Conservation (phyloP, 2,329 filamentous ascomycete genomes). For the Podosphaera aphanis region DNA sequence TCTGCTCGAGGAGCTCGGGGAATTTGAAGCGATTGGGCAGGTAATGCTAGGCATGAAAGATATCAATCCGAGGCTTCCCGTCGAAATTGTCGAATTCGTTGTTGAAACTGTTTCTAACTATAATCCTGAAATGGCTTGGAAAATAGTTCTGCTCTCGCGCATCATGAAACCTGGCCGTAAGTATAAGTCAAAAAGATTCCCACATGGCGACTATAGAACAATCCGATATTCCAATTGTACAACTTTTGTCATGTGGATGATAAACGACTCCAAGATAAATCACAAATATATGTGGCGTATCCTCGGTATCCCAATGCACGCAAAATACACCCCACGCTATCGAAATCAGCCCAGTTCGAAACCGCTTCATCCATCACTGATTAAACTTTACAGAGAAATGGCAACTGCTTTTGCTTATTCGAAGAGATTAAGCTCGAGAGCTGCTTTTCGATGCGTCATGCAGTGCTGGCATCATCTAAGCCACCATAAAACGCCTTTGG, state of each 20-base stretch:
- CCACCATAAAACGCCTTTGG: background rate
- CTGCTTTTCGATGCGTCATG: conserved; percentile 1
- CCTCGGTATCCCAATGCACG: background rate
- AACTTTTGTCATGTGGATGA: conserved; percentile 1
- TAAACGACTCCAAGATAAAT: background rate
- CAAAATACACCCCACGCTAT: background rate
- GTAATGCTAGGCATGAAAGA: background rate
- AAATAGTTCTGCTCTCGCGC: background rate
- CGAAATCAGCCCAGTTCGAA: background rate
- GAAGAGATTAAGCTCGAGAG: background rate
- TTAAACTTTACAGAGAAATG: background rate
- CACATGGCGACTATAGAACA: background rate
- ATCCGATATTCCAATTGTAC: background rate
- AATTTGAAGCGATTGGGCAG: background rate
- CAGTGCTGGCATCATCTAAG: conserved; percentile 1
- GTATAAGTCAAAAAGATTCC: background rate
- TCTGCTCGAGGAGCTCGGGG: background rate
- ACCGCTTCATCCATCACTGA: background rate
- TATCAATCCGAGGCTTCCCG: background rate
- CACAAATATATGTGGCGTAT: conserved; percentile 1
- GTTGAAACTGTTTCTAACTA: background rate
- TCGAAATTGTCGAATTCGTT: background rate
- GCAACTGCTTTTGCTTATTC: background rate
- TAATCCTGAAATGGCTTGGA: conserved; percentile 1
- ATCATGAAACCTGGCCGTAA: conserved; percentile 1